Conservation (phyloP, 164 flowering plant genomes). For the Brasenia schreberi region DNA sequence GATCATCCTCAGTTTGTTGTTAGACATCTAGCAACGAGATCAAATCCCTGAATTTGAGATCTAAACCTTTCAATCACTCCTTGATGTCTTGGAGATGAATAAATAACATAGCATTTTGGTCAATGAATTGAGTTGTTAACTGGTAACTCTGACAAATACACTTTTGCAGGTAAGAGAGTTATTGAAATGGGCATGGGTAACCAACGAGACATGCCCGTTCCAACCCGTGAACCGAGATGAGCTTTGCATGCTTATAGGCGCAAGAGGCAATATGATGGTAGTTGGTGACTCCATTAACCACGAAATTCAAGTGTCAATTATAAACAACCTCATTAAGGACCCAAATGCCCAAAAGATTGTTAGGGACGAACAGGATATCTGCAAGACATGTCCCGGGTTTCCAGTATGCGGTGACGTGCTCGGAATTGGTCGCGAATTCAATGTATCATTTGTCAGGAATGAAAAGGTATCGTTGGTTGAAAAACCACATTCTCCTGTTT, state of each 20-base stretch:
- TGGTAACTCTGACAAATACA: not conserved
- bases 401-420: not conserved
- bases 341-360: not conserved
- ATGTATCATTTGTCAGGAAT: not conserved
- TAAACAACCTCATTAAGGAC: not conserved
- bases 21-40: too few relatives aligned
- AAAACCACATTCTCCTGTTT: not conserved
- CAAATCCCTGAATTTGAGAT: too few relatives aligned
- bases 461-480: not conserved
- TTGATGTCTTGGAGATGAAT: not conserved
- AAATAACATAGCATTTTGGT: not conserved
- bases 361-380: not conserved
- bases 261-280: not conserved
- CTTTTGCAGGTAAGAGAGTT: not conserved
- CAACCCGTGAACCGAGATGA: not conserved
- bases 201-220: not conserved
- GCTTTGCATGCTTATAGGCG: not conserved
- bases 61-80: not conserved
- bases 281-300: constrained; percentile 3
- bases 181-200: constrained; percentile 1
- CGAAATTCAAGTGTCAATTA: not conserved
- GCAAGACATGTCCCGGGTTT: not conserved
- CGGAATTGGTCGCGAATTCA: not conserved
- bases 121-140: not conserved
- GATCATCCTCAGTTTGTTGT: too few relatives aligned